These are phyloP conservation scores for Exutisphaerella laricina DNA, from an alignment of 2,329 filamentous ascomycete species.

Conservation along the genomic window DNA sequence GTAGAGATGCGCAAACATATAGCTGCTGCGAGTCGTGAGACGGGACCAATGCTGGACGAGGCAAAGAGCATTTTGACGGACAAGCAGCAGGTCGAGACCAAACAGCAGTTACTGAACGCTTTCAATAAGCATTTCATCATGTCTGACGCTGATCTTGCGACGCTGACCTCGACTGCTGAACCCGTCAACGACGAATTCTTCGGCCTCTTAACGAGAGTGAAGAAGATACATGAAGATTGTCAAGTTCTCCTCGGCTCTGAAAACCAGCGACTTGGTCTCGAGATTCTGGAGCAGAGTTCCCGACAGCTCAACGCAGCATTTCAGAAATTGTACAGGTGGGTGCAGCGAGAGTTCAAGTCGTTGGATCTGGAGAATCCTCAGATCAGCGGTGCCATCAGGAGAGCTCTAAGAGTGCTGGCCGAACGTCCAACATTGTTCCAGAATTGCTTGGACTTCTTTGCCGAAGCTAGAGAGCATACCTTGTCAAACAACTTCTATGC, in stretches of 20 bases:
- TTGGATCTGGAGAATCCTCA: slow-evolving; percentile 92
- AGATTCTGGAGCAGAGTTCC: slow-evolving; percentile 86
- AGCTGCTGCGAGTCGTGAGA: slow-evolving; percentile 66
- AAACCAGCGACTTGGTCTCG: slow-evolving; percentile 78
- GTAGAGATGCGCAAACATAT: slow-evolving; percentile 75
- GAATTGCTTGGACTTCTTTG: slow-evolving; percentile 87
- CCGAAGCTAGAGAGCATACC: slow-evolving; percentile 79
- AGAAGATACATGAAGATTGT: slow-evolving; percentile 82
- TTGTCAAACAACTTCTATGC: slow-evolving; percentile 84
- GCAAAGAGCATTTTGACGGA: slow-evolving; percentile 67
- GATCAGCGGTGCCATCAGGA: slow-evolving; percentile 76
- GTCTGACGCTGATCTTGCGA: slow-evolving; percentile 70
- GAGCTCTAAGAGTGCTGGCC: slow-evolving; percentile 77
- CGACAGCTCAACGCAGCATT: slow-evolving; percentile 83
- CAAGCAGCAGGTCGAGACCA: slow-evolving; percentile 68
- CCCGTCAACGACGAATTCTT: slow-evolving; percentile 86
- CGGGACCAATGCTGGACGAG: slow-evolving; percentile 68
- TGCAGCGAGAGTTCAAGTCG: slow-evolving; percentile 86
- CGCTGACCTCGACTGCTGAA: slow-evolving; percentile 70
- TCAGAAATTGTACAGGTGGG: slow-evolving; percentile 94
- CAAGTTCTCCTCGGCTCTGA: slow-evolving; percentile 85
- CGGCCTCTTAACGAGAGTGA: slow-evolving; percentile 66
- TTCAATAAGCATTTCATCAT: slow-evolving; percentile 81
- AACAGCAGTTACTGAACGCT: slow-evolving; percentile 69
- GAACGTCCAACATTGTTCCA: slow-evolving; percentile 88